Evolutionary conservation across 345 rosid genomes (phyloP).

Genomic region (Arabidopsis arenosa): DNA sequence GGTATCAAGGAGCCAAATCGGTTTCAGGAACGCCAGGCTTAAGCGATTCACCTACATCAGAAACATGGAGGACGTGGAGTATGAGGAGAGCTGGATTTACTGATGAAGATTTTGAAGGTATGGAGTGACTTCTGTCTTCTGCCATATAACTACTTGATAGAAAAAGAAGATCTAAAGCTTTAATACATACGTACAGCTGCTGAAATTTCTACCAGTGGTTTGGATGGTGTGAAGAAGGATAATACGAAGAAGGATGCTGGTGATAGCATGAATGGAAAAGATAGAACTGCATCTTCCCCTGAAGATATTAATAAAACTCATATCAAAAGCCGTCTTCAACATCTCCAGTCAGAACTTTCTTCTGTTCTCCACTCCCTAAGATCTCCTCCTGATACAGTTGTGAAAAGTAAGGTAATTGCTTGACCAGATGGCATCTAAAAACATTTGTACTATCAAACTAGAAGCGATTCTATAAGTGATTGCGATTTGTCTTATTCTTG

Average conservation of each 20-base stretch:
- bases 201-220: slow-evolving; percentile 48
- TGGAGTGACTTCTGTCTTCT: slow-evolving; percentile 26
- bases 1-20: slow-evolving; percentile 41
- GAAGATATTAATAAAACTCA: slow-evolving; percentile 49
- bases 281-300: slow-evolving; percentile 40
- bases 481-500: slow-evolving; percentile 22
- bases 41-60: slow-evolving; percentile 50
- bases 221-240: slow-evolving; percentile 34
- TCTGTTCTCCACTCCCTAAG: slow-evolving; percentile 67
- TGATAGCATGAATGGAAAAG: slow-evolving; percentile 45
- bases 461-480: slow-evolving; percentile 27
- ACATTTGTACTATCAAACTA: not conserved
- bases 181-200: slow-evolving; percentile 54
- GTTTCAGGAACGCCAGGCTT: slow-evolving; percentile 44
- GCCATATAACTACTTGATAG: not conserved
- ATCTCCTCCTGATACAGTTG: slow-evolving; percentile 54
- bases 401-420: slow-evolving; percentile 50
- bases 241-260: slow-evolving; percentile 38
- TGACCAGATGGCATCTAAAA: not conserved
- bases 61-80: slow-evolving; percentile 81
- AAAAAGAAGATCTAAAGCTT: slow-evolving; percentile 1
- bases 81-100: slow-evolving; percentile 64
- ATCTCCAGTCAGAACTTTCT: slow-evolving; percentile 79
- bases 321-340: slow-evolving; percentile 64
- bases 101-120: slow-evolving; percentile 75